Percentiles rank a stretch among this genome's conserved stretches.
Evolutionary conservation across 2,329 filamentous ascomycete genomes (phyloP).

Genomic region (Hypoxylon sp.): DNA sequence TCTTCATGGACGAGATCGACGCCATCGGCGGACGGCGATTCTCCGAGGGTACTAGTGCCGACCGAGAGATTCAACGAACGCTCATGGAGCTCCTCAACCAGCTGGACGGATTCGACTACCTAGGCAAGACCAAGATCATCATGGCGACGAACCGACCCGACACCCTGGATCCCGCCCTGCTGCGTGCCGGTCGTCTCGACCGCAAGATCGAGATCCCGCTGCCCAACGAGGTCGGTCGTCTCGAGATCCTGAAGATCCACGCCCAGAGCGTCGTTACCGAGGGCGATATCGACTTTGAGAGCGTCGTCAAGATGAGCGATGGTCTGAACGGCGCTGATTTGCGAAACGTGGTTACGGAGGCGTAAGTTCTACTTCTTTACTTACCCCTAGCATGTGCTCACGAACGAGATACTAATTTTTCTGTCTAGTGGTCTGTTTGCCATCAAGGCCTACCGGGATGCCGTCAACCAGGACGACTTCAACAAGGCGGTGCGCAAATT

Average conservation of each 20-base stretch:
- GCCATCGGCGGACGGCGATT: slow-evolving; percentile 97
- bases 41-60: slow-evolving; percentile 95
- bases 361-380: slow-evolving; percentile 67
- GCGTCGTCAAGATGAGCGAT: slow-evolving; percentile 99
- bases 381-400: background rate
- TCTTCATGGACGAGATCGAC: slow-evolving; percentile 99
- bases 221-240: slow-evolving; percentile 92
- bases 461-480: slow-evolving; percentile 98
- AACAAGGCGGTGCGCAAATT: slow-evolving; percentile 99
- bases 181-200: slow-evolving; percentile 92
- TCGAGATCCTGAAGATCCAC: slow-evolving; percentile 99
- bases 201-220: slow-evolving; percentile 98
- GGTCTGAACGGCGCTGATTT: slow-evolving; percentile 97
- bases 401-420: slow-evolving; percentile 39
- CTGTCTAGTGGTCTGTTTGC: slow-evolving; percentile 82
- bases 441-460: slow-evolving; percentile 97
- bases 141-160: slow-evolving; percentile 99
- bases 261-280: slow-evolving; percentile 85
- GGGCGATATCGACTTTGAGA: slow-evolving; percentile 98
- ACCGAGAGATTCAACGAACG: slow-evolving; percentile 97
- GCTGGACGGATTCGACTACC: slow-evolving; percentile 97
- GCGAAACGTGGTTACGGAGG: slow-evolving; percentile 97
- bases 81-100: slow-evolving; percentile 99
- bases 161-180: slow-evolving; percentile 90
- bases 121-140: slow-evolving; percentile 99